These are phyloP conservation scores for Chlamydomonas asymmetrica DNA, from an alignment of 139 green algal genomes.

Conservation along the genomic window DNA sequence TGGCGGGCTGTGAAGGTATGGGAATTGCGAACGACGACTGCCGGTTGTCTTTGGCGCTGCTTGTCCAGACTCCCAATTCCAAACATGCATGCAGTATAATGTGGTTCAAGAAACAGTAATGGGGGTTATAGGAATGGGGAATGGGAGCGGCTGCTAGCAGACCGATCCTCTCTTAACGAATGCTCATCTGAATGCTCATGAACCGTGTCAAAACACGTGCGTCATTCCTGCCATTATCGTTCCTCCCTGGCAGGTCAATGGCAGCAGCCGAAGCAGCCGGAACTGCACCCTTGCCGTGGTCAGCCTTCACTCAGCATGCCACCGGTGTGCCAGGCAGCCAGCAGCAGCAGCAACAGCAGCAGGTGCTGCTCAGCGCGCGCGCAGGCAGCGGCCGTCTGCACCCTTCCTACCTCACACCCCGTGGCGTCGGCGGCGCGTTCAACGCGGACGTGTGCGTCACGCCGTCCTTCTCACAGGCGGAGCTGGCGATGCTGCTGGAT, in stretches of 20 bases:
- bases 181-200: background rate
- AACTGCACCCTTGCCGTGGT: background rate
- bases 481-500: slow-evolving; percentile 38
- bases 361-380: background rate
- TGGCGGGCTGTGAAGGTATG: background rate
- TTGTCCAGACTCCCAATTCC: background rate
- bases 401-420: too few species aligned
- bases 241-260: background rate
- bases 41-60: background rate
- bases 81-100: background rate
- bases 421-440: background rate
- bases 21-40: background rate
- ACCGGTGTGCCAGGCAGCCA: background rate
- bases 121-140: too few species aligned
- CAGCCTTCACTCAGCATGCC: background rate
- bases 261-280: background rate
- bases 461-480: slow-evolving; percentile 23
- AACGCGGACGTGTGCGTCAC: slow-evolving; percentile 23
- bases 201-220: background rate
- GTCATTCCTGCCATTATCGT: background rate
- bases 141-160: too few species aligned
- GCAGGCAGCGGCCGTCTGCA: too few species aligned
- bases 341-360: background rate
- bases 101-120: background rate
- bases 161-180: background rate